These are phyloP conservation scores for Tulasnella sp. DNA, from an alignment of 768 basidiomycete genomes.

Conservation along the genomic window DNA sequence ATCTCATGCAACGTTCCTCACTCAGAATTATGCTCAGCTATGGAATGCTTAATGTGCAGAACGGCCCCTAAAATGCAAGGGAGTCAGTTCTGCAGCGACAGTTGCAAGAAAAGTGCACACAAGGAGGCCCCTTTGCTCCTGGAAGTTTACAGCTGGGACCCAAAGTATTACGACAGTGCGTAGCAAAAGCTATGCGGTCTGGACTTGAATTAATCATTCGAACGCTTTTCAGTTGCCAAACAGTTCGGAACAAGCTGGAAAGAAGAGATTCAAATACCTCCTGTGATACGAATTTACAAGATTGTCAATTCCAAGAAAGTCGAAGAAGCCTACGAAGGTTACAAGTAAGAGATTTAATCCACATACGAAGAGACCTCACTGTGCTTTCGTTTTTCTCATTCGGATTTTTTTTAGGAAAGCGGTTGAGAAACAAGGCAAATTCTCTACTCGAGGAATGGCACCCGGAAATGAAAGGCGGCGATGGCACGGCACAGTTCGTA, in stretches of 20 bases:
- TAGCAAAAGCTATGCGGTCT: background rate
- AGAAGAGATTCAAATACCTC: background rate
- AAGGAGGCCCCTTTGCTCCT: background rate
- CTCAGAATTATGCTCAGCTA: background rate
- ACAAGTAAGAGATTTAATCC: background rate
- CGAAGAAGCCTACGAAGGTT: slow-evolving; percentile 1
- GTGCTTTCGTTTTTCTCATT: background rate
- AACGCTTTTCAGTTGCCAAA: background rate
- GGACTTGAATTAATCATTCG: background rate
- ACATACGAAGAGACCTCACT: background rate
- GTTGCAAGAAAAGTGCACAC: background rate
- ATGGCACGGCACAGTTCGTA: slow-evolving; percentile 66
- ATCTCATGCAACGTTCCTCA: background rate
- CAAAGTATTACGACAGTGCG: slow-evolving; percentile 7
- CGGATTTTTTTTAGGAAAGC: slow-evolving; percentile 32
- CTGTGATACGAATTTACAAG: background rate
- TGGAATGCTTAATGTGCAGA: background rate
- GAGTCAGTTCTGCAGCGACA: background rate
- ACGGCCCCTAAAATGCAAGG: background rate
- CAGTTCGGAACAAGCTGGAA: background rate
- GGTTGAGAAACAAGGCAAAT: slow-evolving; percentile 53
- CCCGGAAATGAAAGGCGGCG: slow-evolving; percentile 64
- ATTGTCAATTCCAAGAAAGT: background rate
- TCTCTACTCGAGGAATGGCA: slow-evolving; percentile 45
- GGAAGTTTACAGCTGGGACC: background rate